A percentile compares a stretch with the other conserved stretches of the same genome.
Evolutionary conservation across 192 early-diverging fungal genomes (phyloP).

Genomic region (Entomortierella beljakovae): DNA sequence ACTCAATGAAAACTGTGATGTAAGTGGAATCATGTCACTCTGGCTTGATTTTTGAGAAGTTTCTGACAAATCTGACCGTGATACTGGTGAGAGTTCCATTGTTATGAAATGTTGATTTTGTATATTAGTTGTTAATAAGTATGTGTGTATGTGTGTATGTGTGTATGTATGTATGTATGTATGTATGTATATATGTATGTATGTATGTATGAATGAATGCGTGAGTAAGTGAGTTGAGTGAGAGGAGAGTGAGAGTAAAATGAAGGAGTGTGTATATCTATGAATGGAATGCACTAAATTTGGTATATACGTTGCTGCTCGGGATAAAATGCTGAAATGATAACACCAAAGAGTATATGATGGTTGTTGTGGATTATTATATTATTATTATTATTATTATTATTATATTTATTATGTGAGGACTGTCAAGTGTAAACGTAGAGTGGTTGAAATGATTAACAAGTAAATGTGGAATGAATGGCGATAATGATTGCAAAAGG

Average conservation of each 20-base stretch:
- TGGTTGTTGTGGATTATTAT: no score
- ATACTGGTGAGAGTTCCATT: slow-evolving; percentile 34
- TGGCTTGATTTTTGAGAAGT: background rate
- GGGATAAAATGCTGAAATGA: no score
- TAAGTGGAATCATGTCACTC: slow-evolving; percentile 8
- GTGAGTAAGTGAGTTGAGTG: background rate
- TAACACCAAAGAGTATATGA: no score
- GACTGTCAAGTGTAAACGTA: no score
- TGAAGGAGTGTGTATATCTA: background rate
- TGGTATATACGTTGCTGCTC: no score
- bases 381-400: no score
- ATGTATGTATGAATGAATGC: background rate
- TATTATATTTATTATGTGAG: no score
- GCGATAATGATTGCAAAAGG: no score
- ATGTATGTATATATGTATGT: background rate
- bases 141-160: background rate
- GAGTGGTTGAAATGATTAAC: no score
- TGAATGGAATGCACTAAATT: no score
- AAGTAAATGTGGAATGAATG: no score
- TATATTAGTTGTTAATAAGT: background rate
- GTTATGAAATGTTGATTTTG: background rate
- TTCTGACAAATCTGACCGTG: slow-evolving; percentile 3
- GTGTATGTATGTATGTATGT: background rate
- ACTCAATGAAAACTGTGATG: slow-evolving; percentile 9
- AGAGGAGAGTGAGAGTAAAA: background rate